phyloP scores from a whole-genome alignment of 192 early-diverging fungal genomes.

The Coemansia sp. region DNA sequence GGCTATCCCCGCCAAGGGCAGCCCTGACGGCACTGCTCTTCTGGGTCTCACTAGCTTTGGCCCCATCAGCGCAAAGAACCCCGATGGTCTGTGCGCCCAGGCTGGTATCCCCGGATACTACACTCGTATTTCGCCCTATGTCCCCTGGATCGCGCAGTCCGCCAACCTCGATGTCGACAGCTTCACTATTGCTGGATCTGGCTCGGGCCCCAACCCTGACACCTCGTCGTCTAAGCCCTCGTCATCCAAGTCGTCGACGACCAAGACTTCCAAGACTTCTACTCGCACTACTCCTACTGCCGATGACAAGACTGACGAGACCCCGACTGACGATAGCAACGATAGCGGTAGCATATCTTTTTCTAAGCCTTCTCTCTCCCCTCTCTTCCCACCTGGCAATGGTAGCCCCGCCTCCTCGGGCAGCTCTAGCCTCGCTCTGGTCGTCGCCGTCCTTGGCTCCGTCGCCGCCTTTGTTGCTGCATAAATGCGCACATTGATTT shows the following conservation, averaged over 20 bases:
- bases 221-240: neutral
- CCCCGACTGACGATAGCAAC: neutral
- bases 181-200: conserved; percentile 11
- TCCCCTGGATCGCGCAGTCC: conserved; percentile 36
- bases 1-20: conserved; percentile 22
- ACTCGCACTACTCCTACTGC: conserved; percentile 4
- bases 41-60: conserved; percentile 46
- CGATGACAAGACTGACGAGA: neutral
- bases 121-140: conserved; percentile 41
- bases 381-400: neutral
- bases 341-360: neutral
- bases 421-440: neutral
- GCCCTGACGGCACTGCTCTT: conserved; percentile 17
- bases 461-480: conserved; percentile 5
- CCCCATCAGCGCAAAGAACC: conserved; percentile 19
- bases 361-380: neutral
- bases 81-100: conserved; percentile 29
- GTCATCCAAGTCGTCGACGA: neutral
- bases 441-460: neutral
- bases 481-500: neutral
- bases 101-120: conserved; percentile 40
- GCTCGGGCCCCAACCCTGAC: neutral
- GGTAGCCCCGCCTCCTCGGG: neutral
- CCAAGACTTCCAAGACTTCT: neutral
- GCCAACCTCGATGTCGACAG: conserved; percentile 16